These are phyloP conservation scores for Podospora pseudopauciseta DNA, from an alignment of 495 filamentous ascomycete genomes.

Conservation along the genomic window DNA sequence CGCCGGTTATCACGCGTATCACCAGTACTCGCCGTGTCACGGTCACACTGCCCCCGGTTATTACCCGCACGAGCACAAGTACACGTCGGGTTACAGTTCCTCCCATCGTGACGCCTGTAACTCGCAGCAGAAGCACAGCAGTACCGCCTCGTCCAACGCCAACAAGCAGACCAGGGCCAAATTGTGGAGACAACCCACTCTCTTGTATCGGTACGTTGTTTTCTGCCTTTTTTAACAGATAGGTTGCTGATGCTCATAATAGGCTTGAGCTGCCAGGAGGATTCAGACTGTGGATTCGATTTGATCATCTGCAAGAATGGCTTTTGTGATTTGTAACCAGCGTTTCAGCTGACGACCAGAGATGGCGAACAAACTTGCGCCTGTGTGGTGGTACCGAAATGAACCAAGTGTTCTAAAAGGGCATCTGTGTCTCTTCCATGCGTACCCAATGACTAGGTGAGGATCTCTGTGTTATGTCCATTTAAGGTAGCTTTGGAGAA, in stretches of 20 bases:
- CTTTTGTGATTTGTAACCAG: constrained; percentile 23
- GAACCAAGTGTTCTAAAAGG: too few species aligned
- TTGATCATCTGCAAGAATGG: constrained; percentile 29
- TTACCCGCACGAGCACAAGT: not conserved
- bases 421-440: too few species aligned
- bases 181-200: constrained; percentile 21
- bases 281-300: constrained; percentile 25
- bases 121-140: not conserved
- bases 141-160: constrained; percentile 3
- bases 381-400: too few species aligned
- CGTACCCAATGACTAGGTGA: too few species aligned
- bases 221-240: not conserved
- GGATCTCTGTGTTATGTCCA: too few species aligned
- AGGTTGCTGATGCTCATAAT: not conserved
- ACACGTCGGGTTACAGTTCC: not conserved
- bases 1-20: constrained; percentile 4
- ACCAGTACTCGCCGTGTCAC: constrained; percentile 4
- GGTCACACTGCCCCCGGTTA: not conserved
- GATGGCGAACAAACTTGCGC: too few species aligned
- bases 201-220: constrained; percentile 28
- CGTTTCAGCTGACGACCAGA: too few species aligned
- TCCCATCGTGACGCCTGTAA: constrained; percentile 7
- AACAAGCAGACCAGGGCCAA: not conserved
- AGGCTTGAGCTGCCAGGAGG: constrained; percentile 23
- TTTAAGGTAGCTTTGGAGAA: too few species aligned